Base-by-base conservation (phyloP, 352 stramenopile genomes). In the Globisporangium spinosum region DNA sequence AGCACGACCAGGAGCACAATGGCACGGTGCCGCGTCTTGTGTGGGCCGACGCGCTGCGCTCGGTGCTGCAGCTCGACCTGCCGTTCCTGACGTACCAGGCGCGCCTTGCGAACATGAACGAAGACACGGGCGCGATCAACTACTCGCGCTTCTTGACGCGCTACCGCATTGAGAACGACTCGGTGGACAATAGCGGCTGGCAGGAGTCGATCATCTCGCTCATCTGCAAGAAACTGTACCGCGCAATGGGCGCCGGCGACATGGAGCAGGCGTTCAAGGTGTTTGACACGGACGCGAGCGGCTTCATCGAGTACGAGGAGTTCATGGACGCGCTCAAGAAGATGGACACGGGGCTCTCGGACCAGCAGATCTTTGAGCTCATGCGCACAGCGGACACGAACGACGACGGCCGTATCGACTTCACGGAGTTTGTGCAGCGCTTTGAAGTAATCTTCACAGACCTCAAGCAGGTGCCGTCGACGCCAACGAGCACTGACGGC, bases 301-400 rank as follows among this genome's bases (percentile, higher is more conserved):
- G 91, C 35, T 95, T 87, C 62, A 97, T 98, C 58, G 91, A 97
- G 75, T 98, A 97, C 74, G 91, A 98, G 17, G 93, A 98, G 77
- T 98, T 98, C 70, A 85, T 97, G 65, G 76, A 76, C 17, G 89
- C 89, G 35, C 78, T 98, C 61, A 97, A 97, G 78, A 85, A 82
- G 58, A 94, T 98, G 79, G 89, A 98, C 69, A 97, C 93, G 12
- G 93, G 93, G 1, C 77, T 98, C 8, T 94, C 89, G 35, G 91
- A 97, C 65, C 83, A 94, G 65, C 91, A 95, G 76, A 90, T 98
- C 32, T 98, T 96, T 60, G 91, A 97, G 67, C 77, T 98, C 25
- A 98, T 98, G 93, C 87, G 93, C 38, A 96, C 89, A 17, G 84
- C 95, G 27, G 92, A 98, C 69, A 93, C 90, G 32, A 96, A 98